Base-by-base conservation (phyloP, 306 rosid genomes). In the Myrica gale region DNA sequence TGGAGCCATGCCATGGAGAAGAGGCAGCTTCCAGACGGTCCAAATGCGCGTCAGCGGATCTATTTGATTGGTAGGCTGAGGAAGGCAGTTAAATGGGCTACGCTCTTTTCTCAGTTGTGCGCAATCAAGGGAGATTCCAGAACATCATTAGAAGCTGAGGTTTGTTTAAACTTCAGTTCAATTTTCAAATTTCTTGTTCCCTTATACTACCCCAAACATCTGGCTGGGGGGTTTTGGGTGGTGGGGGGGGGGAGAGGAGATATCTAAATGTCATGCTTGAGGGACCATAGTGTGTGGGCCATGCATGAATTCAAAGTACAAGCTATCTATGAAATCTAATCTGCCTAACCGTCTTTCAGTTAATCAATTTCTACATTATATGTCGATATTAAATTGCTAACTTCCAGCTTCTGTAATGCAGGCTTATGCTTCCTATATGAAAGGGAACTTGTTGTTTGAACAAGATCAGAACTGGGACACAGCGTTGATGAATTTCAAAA, bases 1-100 rank as follows among this genome's bases (percentile, higher is more conserved):
- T 96, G 99, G 96, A 96, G 98, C 81, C 96, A 96, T 86, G 99
- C 99, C 69, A 92, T 96, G 99, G 99, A 96, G 84, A 96, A 96
- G 78, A 92, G 99, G 76, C 98, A 96, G 88, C 89, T 92, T 82
- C 92, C 93, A 12, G 91, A 89, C 82, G 99, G 99, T 72, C 99
- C 99, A 68, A 90, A 84, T 84, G 89, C 97, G 54, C 86, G 84
- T 51, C 98, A 96, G 51, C 88, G 93, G 1, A 89, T 92, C 79
- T 96, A 96, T 84, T 84, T 96, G 85, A 96, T 92, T 83, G 99
- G 99, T 80, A 88, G 99, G 87, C 89, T 96, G 82, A 88, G 97
- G 86, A 96, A 96, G 87, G 98, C 99, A 20, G 92, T 89, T 7
- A 92, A 96, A 78, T 96, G 99, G 99, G 96, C 98, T 41, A 85